These are phyloP conservation scores for Adansonia gregorii DNA, from an alignment of 441 rosid species.

Conservation along the genomic window DNA sequence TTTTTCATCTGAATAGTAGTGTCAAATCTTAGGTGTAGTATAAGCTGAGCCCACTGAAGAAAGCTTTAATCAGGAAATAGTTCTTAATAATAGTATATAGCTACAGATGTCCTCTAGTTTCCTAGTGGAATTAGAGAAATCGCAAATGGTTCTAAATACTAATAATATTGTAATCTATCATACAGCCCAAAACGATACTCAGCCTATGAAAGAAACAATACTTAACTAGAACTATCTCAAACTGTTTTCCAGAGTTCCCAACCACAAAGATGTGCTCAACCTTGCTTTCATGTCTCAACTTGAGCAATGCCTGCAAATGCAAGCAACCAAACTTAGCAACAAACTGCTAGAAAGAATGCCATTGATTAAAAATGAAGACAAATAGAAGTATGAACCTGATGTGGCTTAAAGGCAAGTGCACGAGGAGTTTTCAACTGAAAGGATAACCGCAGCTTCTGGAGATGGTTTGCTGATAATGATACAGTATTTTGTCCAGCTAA, in stretches of 20 bases:
- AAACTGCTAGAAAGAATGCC: slow-evolving; percentile 18
- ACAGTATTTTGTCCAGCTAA: slow-evolving; percentile 58
- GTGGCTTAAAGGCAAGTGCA: slow-evolving; percentile 81
- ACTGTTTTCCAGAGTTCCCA: slow-evolving; percentile 69
- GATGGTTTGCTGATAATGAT: slow-evolving; percentile 90
- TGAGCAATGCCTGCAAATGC: slow-evolving; percentile 86
- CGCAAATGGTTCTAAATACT: background rate
- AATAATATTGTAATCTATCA: background rate
- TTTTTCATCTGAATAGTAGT: background rate
- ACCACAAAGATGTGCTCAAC: slow-evolving; percentile 87
- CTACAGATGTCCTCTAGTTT: background rate
- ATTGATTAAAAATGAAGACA: slow-evolving; percentile 20
- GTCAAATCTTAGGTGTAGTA: background rate
- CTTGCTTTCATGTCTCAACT: slow-evolving; percentile 78
- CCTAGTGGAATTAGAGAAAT: background rate
- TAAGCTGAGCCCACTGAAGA: slow-evolving; percentile 8
- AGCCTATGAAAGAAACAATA: slow-evolving; percentile 23
- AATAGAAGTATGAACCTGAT: slow-evolving; percentile 61
- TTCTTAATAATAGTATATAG: background rate
- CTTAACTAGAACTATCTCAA: slow-evolving; percentile 82
- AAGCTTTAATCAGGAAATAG: background rate
- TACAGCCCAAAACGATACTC: background rate
- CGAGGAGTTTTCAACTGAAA: slow-evolving; percentile 69
- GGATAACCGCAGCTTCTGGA: slow-evolving; percentile 80
- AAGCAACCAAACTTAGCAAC: slow-evolving; percentile 40